Percentiles rank a stretch among this genome's conserved stretches.
Conservation (phyloP, 306 rosid species). For the Vigna angularis region DNA sequence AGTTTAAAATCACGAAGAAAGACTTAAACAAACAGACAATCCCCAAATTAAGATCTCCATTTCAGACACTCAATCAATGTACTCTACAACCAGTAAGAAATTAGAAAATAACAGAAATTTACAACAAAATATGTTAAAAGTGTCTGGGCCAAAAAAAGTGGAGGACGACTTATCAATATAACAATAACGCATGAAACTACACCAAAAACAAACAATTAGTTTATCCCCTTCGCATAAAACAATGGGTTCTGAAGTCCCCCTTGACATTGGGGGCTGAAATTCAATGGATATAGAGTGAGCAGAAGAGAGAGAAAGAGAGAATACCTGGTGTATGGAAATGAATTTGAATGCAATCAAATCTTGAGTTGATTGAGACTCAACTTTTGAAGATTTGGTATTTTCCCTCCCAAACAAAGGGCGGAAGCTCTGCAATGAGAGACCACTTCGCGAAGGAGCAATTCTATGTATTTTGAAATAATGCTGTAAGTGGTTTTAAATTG, state of each 20-base stretch:
- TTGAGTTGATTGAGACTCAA: slow-evolving; percentile 11
- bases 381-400: slow-evolving; percentile 12
- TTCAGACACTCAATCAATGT: neutral
- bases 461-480: neutral
- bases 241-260: neutral
- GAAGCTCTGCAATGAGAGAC: neutral
- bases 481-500: neutral
- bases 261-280: neutral
- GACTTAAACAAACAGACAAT: neutral
- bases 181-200: neutral
- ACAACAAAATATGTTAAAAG: neutral
- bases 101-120: neutral
- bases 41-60: neutral
- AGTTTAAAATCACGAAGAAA: neutral
- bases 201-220: neutral
- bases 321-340: slow-evolving; percentile 42
- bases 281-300: slow-evolving; percentile 5
- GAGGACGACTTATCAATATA: slow-evolving; percentile 2
- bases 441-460: neutral
- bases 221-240: neutral
- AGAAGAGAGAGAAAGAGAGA: slow-evolving; percentile 38
- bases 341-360: neutral
- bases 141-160: neutral
- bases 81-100: neutral
- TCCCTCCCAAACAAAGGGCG: slow-evolving; percentile 50